Evolutionary conservation across 495 filamentous ascomycete species (phyloP).

Genomic region (Penicillium verhagenii): DNA sequence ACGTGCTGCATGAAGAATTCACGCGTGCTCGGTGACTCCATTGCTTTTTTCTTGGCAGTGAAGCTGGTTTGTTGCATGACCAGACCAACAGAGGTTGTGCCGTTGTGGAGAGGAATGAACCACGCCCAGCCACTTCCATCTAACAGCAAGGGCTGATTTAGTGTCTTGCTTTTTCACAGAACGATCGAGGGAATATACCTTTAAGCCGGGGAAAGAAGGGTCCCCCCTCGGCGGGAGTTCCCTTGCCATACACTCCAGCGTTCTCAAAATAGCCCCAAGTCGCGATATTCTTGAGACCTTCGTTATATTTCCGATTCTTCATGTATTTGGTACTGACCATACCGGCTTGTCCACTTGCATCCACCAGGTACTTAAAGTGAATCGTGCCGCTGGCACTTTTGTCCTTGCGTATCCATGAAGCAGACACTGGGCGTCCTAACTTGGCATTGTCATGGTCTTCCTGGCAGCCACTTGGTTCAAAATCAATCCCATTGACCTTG

Average conservation of each 20-base stretch:
- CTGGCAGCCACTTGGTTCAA: slow-evolving; percentile 6
- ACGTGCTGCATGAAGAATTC: slow-evolving; percentile 44
- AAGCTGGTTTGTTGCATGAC: slow-evolving; percentile 32
- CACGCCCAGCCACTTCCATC: slow-evolving; percentile 38
- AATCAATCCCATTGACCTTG: slow-evolving; percentile 32
- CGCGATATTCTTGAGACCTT: slow-evolving; percentile 38
- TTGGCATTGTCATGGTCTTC: slow-evolving; percentile 11
- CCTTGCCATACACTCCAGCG: slow-evolving; percentile 17
- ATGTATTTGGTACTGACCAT: slow-evolving; percentile 36
- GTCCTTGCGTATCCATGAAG: slow-evolving; percentile 43
- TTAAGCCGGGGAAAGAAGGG: too few species aligned
- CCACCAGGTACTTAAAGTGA: slow-evolving; percentile 36
- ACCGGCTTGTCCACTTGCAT: slow-evolving; percentile 38
- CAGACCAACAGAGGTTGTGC: slow-evolving; percentile 34
- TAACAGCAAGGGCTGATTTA: too few species aligned
- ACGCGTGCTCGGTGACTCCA: slow-evolving; percentile 15
- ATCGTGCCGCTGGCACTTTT: slow-evolving; percentile 32
- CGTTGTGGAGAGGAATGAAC: slow-evolving; percentile 31
- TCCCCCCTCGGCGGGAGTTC: slow-evolving; percentile 9
- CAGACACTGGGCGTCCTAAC: slow-evolving; percentile 46
- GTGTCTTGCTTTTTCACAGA: too few species aligned
- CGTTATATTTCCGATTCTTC: slow-evolving; percentile 36
- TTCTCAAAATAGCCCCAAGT: slow-evolving; percentile 42
- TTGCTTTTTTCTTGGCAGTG: slow-evolving; percentile 27
- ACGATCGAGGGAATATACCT: neutral